Conservation (phyloP, 2,329 filamentous ascomycete species). For the Fusarium phyllophilum region DNA sequence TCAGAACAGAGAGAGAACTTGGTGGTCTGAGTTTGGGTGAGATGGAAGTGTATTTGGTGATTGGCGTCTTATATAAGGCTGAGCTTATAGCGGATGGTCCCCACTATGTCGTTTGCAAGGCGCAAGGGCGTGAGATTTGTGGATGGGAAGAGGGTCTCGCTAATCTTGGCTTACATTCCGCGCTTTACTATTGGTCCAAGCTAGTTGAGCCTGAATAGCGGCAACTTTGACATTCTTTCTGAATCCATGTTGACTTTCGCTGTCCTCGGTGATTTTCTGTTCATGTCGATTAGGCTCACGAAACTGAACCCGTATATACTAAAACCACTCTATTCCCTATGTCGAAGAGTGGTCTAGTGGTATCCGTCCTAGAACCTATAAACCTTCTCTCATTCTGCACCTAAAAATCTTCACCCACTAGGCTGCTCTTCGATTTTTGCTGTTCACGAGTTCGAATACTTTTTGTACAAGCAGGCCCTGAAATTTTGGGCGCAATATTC, state of each 20-base stretch:
- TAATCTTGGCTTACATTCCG: not conserved
- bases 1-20: not conserved
- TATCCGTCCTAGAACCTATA: not conserved
- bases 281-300: fast-evolving
- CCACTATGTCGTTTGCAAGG: conserved; percentile 19
- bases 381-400: not conserved
- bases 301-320: not conserved
- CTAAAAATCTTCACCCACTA: not conserved
- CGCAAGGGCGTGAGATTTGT: conserved; percentile 13
- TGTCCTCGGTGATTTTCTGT: not conserved
- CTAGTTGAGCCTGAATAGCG: fast-evolving
- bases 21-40: not conserved
- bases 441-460: not conserved
- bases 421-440: conserved; percentile 4
- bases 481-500: too few relatives aligned
- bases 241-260: fast-evolving
- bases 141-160: not conserved
- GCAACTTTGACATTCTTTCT: not conserved
- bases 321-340: not conserved
- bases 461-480: not conserved
- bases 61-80: not conserved
- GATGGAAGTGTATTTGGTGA: not conserved
- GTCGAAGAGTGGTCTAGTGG: not conserved
- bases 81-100: not conserved
- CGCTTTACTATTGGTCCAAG: not conserved